Base-by-base conservation (phyloP, 2,329 filamentous ascomycete genomes). In the Cladosporium austrohemisphaericum region DNA sequence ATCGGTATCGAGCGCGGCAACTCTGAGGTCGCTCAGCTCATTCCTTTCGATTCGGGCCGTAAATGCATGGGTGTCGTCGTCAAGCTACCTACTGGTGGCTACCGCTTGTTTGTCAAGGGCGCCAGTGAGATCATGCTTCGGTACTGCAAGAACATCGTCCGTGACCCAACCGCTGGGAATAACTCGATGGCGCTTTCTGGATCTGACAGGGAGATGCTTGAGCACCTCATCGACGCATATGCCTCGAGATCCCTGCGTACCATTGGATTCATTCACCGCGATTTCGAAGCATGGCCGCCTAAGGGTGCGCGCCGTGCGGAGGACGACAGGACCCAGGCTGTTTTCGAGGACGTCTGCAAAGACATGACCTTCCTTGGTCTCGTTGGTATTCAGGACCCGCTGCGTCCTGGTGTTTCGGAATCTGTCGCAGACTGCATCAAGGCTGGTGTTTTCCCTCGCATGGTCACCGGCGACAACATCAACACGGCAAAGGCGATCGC, bases 221-320 rank as follows among this genome's bases (percentile, higher is more conserved):
- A 80, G 56, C 71, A 76, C 18, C 74, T 89, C 40, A 94, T 95
- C 58, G 81, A 84, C 54, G 79, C 76, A 38, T 95, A 95, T 64
- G 90, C 90, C 8, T 81, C 79, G 20, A 79, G 85, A 14, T 94
- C 89, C 6, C 76, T 95, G 25, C 81, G 90, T 55, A 94, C 90
- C 1, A 94, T 95, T 58, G 88, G 84, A 35, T 78, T 95, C 55
- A 76, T 89, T 46, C 94, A 89, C 69, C 85, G 83, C 49, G 90
- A 95, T 59, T 95, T 93, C 57, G 80, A 87, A 19, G 78, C 80
- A 46, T 86, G 90, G 90, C 90, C 91, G 20, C 89, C 89, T 4
- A 78, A 74, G 52, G 76, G 78, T 40, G 79, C 77, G 13, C 79
- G 72, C 33, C 75, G 68, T 23, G 65, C 76, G 25, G 79, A 84